Evolutionary conservation across 2,329 filamentous ascomycete genomes (phyloP).

Genomic region (Aspergillus flavus): DNA sequence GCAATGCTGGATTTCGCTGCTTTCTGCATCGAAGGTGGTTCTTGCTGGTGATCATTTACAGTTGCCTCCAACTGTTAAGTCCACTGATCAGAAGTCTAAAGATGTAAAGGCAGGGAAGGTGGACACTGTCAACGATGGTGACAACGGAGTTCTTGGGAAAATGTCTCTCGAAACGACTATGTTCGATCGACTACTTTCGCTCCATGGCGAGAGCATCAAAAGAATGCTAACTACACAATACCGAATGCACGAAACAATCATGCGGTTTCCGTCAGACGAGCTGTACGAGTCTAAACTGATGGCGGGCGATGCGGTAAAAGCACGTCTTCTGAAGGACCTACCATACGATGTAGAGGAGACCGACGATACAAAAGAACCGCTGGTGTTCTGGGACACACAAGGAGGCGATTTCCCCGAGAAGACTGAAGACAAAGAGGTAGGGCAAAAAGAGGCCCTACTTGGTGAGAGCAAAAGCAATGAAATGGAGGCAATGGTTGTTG

Average conservation of each 20-base stretch:
- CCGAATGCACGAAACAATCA: slow-evolving; percentile 95
- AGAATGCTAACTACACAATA: slow-evolving; percentile 96
- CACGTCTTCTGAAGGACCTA: slow-evolving; percentile 73
- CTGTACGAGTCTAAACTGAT: slow-evolving; percentile 82
- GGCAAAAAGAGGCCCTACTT: slow-evolving; percentile 55
- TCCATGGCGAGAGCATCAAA: slow-evolving; percentile 85
- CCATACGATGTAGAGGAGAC: slow-evolving; percentile 75
- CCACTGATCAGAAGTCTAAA: slow-evolving; percentile 50
- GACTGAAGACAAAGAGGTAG: slow-evolving; percentile 70
- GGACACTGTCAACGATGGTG: slow-evolving; percentile 33
- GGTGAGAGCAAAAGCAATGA: slow-evolving; percentile 89
- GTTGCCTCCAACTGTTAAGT: slow-evolving; percentile 92
- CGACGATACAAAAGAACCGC: slow-evolving; percentile 83
- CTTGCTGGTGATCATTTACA: slow-evolving; percentile 94
- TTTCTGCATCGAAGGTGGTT: slow-evolving; percentile 79
- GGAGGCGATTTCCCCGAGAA: slow-evolving; percentile 89
- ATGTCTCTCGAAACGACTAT: slow-evolving; percentile 82
- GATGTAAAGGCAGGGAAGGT: slow-evolving; percentile 46
- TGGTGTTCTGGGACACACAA: slow-evolving; percentile 96
- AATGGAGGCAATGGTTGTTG: slow-evolving; percentile 82
- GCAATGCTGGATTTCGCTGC: slow-evolving; percentile 91
- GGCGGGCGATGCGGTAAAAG: slow-evolving; percentile 77
- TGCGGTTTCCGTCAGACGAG: slow-evolving; percentile 88
- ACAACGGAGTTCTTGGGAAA: slow-evolving; percentile 47
- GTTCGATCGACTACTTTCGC: slow-evolving; percentile 81